Evolutionary conservation across 2,329 filamentous ascomycete species (phyloP), one percentile per base, ranked within the genome.

Genomic region (Aspergillus sp.): DNA sequence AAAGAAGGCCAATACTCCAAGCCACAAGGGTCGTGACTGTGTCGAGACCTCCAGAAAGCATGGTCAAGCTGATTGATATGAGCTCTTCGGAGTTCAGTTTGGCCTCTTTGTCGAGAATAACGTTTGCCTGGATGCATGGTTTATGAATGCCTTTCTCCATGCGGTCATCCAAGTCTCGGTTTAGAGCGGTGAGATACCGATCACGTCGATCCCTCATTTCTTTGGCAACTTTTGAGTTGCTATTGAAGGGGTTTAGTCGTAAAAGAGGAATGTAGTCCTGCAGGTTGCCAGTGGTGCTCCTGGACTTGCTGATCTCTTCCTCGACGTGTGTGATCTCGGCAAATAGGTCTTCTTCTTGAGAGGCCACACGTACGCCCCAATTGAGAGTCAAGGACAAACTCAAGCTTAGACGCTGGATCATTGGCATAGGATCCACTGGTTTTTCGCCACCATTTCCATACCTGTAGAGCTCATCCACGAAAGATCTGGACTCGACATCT

Each of bases 221-320:
- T 1, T 81, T 80, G 0, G 87, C 87, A 65, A 82, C 84, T 59
- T 80, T 77, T 0, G 83, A 85, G 23, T 86, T 85, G n/a, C 76
- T 72, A 64, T 79, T 87, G 66, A 89, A 84, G 0, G 87, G 87
- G 61, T 89, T 88, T 6, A 88, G 66, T n/a, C 91, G 82, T 64
- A 93, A 71, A 0, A 92, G 71, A 0, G 90, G 90, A 6, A 93
- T 84, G 64, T 93, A 92, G 70, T 94, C 91, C 68, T 91, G 88
- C 81, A 89, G 88, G 69, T 93, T 93, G 69, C 91, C 90, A 54
- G 87, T 90, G 1, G 89, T 92, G n/a, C 85, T 89, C 49, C 91
- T 80, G 65, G 92, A 88, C 63, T 88, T 89, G 57, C 87, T 89
- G 50, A 94, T 87, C 30, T 86, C 87, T 23, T 89, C 84, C 70